These are phyloP conservation scores for Cladophialophora immunda DNA, from an alignment of 2,329 filamentous ascomycete genomes.

Conservation along the genomic window DNA sequence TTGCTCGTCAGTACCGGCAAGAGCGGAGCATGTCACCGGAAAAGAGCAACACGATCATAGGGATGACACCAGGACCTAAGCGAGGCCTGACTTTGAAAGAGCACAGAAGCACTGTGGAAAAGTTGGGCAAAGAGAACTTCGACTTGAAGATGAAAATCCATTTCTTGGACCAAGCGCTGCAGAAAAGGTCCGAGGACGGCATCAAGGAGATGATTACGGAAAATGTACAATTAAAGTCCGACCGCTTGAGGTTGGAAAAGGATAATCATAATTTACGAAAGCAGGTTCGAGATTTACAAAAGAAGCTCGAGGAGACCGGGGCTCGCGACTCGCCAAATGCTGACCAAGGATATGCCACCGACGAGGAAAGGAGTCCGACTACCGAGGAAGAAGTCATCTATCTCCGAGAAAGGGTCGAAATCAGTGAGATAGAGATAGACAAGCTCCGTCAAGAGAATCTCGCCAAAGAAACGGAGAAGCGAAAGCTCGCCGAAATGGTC, in stretches of 20 bases:
- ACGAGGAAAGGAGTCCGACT: slow-evolving; percentile 61
- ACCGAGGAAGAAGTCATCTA: slow-evolving; percentile 87
- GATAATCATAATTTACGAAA: slow-evolving; percentile 86
- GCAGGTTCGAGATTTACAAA: slow-evolving; percentile 85
- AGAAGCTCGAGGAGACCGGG: slow-evolving; percentile 67
- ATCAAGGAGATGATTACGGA: slow-evolving; percentile 98
- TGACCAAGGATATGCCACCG: slow-evolving; percentile 59
- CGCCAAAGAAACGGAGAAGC: slow-evolving; percentile 82
- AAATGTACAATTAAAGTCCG: slow-evolving; percentile 94
- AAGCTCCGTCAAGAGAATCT: slow-evolving; percentile 80
- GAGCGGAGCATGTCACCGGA: slow-evolving; percentile 71
- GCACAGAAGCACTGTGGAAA: slow-evolving; percentile 96
- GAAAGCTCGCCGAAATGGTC: slow-evolving; percentile 83
- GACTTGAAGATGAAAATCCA: slow-evolving; percentile 97
- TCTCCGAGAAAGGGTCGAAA: slow-evolving; percentile 83
- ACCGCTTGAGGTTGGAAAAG: slow-evolving; percentile 85
- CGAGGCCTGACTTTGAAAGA: slow-evolving; percentile 89
- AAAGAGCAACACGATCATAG: slow-evolving; percentile 55
- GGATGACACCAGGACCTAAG: slow-evolving; percentile 59
- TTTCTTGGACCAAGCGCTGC: slow-evolving; percentile 91
- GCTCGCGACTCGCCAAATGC: slow-evolving; percentile 55
- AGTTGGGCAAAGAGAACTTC: slow-evolving; percentile 97
- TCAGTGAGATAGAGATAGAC: slow-evolving; percentile 84
- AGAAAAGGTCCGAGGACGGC: slow-evolving; percentile 92
- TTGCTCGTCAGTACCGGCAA: slow-evolving; percentile 84